Percentiles rank a stretch among this genome's conserved stretches.
phyloP scores from a whole-genome alignment of 2,329 filamentous ascomycete species.

The Diaporthe ilicicola region DNA sequence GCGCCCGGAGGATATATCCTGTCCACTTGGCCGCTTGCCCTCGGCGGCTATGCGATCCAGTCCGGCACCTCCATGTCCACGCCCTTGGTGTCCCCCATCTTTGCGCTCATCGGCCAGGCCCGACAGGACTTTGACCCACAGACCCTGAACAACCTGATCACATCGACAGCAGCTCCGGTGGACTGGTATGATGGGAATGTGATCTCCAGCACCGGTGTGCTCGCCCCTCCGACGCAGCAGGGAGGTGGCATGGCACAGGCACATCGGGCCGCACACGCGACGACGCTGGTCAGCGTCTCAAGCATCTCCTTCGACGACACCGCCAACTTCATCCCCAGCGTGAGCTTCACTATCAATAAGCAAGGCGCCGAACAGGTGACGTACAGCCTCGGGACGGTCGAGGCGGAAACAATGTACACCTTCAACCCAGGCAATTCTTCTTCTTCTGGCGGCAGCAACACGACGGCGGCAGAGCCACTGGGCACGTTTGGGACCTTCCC shows the following conservation, averaged over 20 bases:
- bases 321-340: not conserved
- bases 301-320: conserved; percentile 10
- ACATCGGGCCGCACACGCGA: not conserved
- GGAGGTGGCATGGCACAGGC: not conserved
- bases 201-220: not conserved
- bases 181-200: not conserved
- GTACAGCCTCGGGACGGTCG: conserved; percentile 1
- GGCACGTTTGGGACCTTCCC: conserved; percentile 13
- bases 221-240: not conserved
- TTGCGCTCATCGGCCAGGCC: not conserved
- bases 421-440: not conserved
- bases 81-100: not conserved
- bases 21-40: not conserved
- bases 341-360: not conserved
- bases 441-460: not conserved
- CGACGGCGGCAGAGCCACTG: not conserved
- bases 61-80: conserved; percentile 9
- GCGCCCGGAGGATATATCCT: not conserved
- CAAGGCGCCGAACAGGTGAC: not conserved
- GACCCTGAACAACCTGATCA: conserved; percentile 3
- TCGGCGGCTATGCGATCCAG: not conserved
- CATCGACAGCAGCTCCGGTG: not conserved
- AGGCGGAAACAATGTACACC: not conserved
- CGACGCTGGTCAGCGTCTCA: conserved; percentile 2
- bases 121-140: not conserved